phyloP scores from a whole-genome alignment of 2,329 filamentous ascomycete species.

The Verticillium longisporum region DNA sequence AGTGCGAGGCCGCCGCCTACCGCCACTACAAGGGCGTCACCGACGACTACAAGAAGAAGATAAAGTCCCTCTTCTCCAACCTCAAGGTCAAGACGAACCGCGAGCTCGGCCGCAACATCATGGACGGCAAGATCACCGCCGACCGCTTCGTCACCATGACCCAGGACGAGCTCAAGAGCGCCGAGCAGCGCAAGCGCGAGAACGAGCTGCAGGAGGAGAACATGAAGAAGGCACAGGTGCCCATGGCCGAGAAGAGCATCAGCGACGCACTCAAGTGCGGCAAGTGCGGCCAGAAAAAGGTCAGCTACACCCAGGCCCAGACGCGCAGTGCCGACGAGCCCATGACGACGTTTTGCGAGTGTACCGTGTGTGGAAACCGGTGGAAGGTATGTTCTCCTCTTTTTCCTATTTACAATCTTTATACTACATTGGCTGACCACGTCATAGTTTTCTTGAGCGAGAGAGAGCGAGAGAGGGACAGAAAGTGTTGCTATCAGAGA shows the following conservation, averaged over 20 bases:
- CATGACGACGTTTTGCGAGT: conserved; percentile 71
- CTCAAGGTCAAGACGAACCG: conserved; percentile 88
- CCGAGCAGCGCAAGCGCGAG: conserved; percentile 71
- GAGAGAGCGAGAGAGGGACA: conserved; percentile 1
- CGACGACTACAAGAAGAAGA: conserved; percentile 75
- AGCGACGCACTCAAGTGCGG: conserved; percentile 82
- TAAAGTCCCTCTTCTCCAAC: conserved; percentile 89
- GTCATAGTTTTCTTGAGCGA: conserved; percentile 10
- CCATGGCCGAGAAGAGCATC: conserved; percentile 85
- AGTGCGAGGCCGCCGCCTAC: conserved; percentile 77
- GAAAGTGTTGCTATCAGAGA: too few relatives aligned
- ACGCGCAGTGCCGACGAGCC: conserved; percentile 94
- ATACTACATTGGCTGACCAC: too few relatives aligned
- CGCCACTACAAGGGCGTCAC: conserved; percentile 63
- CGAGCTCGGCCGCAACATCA: conserved; percentile 67
- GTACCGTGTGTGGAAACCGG: conserved; percentile 60
- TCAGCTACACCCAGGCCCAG: conserved; percentile 94
- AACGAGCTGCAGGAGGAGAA: conserved; percentile 79
- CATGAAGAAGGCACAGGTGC: conserved; percentile 94
- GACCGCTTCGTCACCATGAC: conserved; percentile 79
- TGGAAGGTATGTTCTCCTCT: conserved; percentile 55
- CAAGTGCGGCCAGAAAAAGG: conserved; percentile 88
- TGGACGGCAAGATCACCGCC: conserved; percentile 65
- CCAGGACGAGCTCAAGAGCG: conserved; percentile 84
- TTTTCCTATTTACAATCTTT: conserved; percentile 7